Percentiles rank a stretch among this genome's conserved stretches.
phyloP scores from a whole-genome alignment of 148 eudicot genomes.

The Rhododendron molle region DNA sequence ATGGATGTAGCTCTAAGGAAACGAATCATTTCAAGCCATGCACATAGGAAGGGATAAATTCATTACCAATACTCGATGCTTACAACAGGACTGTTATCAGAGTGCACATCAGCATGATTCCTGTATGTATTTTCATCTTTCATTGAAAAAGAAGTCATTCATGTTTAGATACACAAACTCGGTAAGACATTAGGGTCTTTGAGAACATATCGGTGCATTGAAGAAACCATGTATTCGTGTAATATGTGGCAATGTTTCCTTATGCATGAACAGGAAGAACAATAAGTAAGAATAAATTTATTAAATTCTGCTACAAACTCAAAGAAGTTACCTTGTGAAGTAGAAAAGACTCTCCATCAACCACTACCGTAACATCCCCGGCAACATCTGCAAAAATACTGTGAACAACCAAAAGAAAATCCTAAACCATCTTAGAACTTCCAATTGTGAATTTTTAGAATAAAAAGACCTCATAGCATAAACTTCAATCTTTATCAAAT shows the following conservation, averaged over 20 bases:
- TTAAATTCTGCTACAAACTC: background rate
- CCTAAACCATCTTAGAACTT: background rate
- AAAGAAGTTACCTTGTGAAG: constrained; percentile 54
- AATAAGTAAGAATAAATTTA: background rate
- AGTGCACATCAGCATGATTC: background rate
- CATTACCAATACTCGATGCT: background rate
- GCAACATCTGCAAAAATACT: constrained; percentile 75
- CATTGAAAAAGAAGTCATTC: too few relatives aligned
- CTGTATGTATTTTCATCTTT: too few relatives aligned
- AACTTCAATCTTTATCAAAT: constrained; percentile 4
- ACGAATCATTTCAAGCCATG: background rate
- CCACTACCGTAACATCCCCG: constrained; percentile 59
- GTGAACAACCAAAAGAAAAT: constrained; percentile 9
- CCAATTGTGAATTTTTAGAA: background rate
- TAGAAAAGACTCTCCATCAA: constrained; percentile 61
- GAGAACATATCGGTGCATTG: background rate
- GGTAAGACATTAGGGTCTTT: too few relatives aligned
- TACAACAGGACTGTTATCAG: background rate
- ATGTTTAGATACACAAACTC: too few relatives aligned
- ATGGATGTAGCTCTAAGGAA: background rate
- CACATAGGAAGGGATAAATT: background rate
- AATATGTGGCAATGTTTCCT: background rate
- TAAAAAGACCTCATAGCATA: background rate
- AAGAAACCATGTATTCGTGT: background rate
- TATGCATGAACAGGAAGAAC: background rate